A percentile compares a stretch with the other conserved stretches of the same genome.
phyloP scores from a whole-genome alignment of 73 alveolate genomes.

The Paraurostyla sp. region DNA sequence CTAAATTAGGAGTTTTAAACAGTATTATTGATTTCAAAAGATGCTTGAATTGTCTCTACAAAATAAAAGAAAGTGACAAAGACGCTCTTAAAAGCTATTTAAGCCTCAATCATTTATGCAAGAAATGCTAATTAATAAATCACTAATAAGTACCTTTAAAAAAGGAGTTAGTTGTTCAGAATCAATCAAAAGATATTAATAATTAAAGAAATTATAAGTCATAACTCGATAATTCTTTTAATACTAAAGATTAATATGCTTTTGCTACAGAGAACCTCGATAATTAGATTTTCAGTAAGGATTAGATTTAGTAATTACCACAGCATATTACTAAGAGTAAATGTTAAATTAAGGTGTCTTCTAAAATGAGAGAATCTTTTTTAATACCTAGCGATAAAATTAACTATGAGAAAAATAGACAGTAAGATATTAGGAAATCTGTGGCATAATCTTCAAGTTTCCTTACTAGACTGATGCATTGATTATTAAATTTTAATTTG shows the following conservation, averaged over 20 bases:
- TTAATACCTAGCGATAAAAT: neutral
- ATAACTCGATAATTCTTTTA: no score
- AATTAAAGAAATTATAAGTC: no score
- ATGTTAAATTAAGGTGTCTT: no score
- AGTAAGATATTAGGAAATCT: constrained; percentile 8
- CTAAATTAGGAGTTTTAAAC: no score
- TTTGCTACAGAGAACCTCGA: no score
- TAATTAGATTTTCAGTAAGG: no score
- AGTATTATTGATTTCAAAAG: no score
- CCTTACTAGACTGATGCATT: neutral
- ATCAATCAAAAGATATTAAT: neutral
- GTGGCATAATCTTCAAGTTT: neutral
- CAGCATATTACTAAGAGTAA: no score
- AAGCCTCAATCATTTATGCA: neutral
- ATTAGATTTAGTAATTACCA: no score
- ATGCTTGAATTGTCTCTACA: neutral
- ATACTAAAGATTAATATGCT: no score
- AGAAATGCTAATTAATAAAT: neutral
- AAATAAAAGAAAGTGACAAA: neutral
- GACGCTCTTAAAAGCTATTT: neutral
- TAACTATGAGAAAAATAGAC: neutral
- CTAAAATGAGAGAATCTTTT: neutral
- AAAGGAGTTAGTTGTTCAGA: neutral
- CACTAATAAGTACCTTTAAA: no score
- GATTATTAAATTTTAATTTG: no score